A percentile compares a stretch with the other conserved stretches of the same genome.
Evolutionary conservation across 2,329 filamentous ascomycete genomes (phyloP).

Genomic region (Nemania abortiva): DNA sequence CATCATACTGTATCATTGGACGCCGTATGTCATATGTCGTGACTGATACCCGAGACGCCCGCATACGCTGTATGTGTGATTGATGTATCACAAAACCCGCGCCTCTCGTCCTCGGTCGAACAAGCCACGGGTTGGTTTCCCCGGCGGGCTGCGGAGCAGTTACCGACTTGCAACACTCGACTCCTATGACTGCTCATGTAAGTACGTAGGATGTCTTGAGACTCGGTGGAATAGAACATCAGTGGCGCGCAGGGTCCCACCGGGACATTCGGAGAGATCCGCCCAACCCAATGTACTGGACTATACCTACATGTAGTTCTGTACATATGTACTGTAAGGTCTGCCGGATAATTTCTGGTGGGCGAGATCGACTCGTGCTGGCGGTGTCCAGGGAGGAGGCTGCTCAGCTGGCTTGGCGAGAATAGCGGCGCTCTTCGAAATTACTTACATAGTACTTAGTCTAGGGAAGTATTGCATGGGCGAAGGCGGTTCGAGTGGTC

Average conservation of each 20-base stretch:
- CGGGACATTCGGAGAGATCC: constrained; percentile 7
- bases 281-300: too few species aligned
- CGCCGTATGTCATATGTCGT: not conserved
- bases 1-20: too few species aligned
- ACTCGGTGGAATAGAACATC: constrained; percentile 22
- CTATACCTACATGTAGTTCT: too few species aligned
- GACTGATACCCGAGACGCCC: not conserved
- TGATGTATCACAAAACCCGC: constrained; percentile 14
- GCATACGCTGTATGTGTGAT: not conserved
- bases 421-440: not conserved
- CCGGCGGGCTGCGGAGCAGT: not conserved
- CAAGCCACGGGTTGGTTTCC: not conserved
- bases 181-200: too few species aligned
- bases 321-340: too few species aligned
- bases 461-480: constrained; percentile 3
- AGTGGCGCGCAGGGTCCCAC: constrained; percentile 14
- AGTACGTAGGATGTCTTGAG: too few species aligned
- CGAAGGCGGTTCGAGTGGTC: not conserved
- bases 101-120: not conserved
- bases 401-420: constrained; percentile 4
- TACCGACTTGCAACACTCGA: too few species aligned
- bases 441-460: not conserved
- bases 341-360: constrained; percentile 8
- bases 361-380: not conserved
- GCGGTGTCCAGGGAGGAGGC: not conserved